Percentiles rank a stretch among this genome's conserved stretches.
Evolutionary conservation across 2,329 filamentous ascomycete genomes (phyloP).

Genomic region (Esteya vermicola): DNA sequence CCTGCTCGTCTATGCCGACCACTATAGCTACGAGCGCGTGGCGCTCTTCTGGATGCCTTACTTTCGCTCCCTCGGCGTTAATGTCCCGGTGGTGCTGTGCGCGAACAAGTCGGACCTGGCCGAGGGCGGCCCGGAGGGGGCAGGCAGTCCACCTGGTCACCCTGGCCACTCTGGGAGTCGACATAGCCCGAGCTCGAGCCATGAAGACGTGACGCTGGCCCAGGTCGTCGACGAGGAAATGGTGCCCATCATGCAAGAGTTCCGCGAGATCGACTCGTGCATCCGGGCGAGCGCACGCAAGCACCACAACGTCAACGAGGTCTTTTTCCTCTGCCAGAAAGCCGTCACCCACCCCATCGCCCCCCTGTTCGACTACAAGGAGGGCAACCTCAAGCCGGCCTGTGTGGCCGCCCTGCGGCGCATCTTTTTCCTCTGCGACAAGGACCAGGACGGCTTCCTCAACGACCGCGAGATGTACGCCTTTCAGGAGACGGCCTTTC

Average conservation of each 20-base stretch:
- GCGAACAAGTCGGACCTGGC: constrained; percentile 94
- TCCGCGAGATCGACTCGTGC: constrained; percentile 96
- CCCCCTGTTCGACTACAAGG: constrained; percentile 92
- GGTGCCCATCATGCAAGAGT: constrained; percentile 95
- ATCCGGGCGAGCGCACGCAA: constrained; percentile 88
- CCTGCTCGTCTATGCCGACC: constrained; percentile 89
- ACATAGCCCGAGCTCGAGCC: constrained; percentile 20
- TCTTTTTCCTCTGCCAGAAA: constrained; percentile 96
- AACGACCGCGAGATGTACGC: constrained; percentile 80
- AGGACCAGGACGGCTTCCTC: constrained; percentile 85
- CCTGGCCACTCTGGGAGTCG: too few species aligned
- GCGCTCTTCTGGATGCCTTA: constrained; percentile 98
- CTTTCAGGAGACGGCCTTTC: constrained; percentile 86
- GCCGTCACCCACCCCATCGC: constrained; percentile 95
- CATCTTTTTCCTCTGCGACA: constrained; percentile 92
- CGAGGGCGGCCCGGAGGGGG: neutral
- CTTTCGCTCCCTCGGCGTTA: constrained; percentile 94
- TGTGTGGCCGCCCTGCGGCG: constrained; percentile 75
- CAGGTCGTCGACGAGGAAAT: constrained; percentile 94
- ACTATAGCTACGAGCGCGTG: constrained; percentile 97
- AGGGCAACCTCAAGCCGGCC: constrained; percentile 72
- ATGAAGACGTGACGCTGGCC: constrained; percentile 51
- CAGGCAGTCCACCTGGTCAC: constrained; percentile 1
- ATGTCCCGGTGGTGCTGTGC: constrained; percentile 91
- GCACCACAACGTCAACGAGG: constrained; percentile 87